These are phyloP conservation scores for Phaeosphaeriaceae sp. DNA, from an alignment of 2,329 filamentous ascomycete species.

Conservation along the genomic window DNA sequence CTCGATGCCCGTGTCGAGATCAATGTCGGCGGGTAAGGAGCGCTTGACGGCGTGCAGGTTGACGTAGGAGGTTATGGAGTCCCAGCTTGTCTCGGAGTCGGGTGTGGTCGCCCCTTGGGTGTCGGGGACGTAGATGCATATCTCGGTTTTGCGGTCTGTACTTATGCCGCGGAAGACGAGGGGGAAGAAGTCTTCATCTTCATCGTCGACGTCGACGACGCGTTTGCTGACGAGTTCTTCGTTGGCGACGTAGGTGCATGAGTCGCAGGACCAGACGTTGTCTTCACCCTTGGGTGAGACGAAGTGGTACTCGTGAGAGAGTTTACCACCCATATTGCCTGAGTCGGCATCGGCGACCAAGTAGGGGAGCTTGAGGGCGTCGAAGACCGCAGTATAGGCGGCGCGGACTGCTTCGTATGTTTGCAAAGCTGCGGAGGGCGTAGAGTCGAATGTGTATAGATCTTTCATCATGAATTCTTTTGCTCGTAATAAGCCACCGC, in stretches of 20 bases:
- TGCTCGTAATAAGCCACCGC: conserved; percentile 85
- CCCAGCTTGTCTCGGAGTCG: conserved; percentile 17
- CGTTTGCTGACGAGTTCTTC: conserved; percentile 76
- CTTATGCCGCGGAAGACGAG: conserved; percentile 70
- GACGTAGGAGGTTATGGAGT: conserved; percentile 46
- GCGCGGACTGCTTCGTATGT: conserved; percentile 79
- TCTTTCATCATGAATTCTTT: conserved; percentile 99
- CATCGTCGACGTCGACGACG: conserved; percentile 15
- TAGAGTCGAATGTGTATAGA: conserved; percentile 90
- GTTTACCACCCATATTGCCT: conserved; percentile 91
- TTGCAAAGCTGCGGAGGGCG: conserved; percentile 70
- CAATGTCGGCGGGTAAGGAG: conserved; percentile 58
- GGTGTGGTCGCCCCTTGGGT: conserved; percentile 2
- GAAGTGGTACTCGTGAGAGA: conserved; percentile 96
- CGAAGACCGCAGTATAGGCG: conserved; percentile 80
- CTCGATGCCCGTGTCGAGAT: conserved; percentile 76
- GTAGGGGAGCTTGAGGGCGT: conserved; percentile 83
- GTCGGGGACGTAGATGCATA: conserved; percentile 62
- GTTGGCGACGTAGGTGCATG: conserved; percentile 81
- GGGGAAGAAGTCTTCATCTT: conserved; percentile 19
- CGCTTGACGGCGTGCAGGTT: conserved; percentile 73
- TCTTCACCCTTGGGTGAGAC: conserved; percentile 84
- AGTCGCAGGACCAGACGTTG: conserved; percentile 76
- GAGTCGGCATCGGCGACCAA: conserved; percentile 89
- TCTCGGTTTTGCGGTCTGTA: conserved; percentile 70